A percentile compares a stretch with the other conserved stretches of the same genome.
Evolutionary conservation across 1,139 yeast genomes (phyloP).

Genomic region (Geotrichum phurueaensis): DNA sequence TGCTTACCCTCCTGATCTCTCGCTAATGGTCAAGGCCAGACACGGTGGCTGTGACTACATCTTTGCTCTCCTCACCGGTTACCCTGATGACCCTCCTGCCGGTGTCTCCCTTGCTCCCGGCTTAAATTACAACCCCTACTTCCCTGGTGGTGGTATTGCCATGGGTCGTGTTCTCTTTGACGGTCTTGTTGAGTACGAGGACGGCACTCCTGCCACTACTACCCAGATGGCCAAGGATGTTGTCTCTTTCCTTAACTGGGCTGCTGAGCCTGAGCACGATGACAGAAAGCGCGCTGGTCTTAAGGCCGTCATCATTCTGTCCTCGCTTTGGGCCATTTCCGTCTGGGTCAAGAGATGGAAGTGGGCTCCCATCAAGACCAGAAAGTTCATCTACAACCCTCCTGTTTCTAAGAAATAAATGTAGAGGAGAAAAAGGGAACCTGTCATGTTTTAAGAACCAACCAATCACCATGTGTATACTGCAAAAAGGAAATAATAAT

Average conservation of each 20-base stretch:
- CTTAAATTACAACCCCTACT: conserved; percentile 96
- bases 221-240: conserved; percentile 99
- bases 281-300: conserved; percentile 96
- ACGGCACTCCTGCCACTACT: conserved; percentile 97
- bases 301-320: conserved; percentile 77
- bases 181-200: conserved; percentile 95
- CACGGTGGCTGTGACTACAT: conserved; percentile 97
- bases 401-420: conserved; percentile 55
- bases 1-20: conserved; percentile 97
- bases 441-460: not conserved
- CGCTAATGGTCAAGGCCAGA: conserved; percentile 96
- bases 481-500: not conserved
- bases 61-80: conserved; percentile 91
- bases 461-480: not conserved
- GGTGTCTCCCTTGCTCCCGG: conserved; percentile 93
- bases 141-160: conserved; percentile 99
- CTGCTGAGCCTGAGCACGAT: conserved; percentile 97
- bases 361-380: conserved; percentile 93
- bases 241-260: conserved; percentile 92
- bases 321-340: conserved; percentile 74
- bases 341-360: conserved; percentile 97
- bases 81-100: conserved; percentile 98
- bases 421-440: not conserved
- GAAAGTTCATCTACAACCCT: conserved; percentile 91
- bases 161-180: conserved; percentile 98